Base-by-base conservation (phyloP, 805 yeast species). In the Saccharomyces jurei region DNA sequence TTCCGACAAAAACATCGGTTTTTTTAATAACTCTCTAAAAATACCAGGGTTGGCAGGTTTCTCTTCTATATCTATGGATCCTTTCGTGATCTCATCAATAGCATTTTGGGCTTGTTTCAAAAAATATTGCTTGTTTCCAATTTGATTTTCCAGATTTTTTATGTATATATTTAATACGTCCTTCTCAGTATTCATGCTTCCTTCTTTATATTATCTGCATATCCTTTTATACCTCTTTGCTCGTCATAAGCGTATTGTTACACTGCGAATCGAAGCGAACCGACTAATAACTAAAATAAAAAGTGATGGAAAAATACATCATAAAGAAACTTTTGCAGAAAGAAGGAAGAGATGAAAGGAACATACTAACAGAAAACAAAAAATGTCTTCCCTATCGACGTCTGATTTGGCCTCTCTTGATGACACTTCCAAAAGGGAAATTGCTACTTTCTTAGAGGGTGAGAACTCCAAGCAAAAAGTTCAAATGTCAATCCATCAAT, bases 381-480 rank as follows among this genome's bases (percentile, higher is more conserved):
- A 11, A 36, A 71, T 68, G 72, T 66, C 77, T 4, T 61, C 72
- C 48, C 61, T 76, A 53, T 70, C 73, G 50, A 75, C 75, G 58
- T 70, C 70, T 52, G 77, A 71, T 30, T 62, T 79, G 13, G 72
- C 76, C 6, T 67, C 64, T 54, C 71, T 84, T 31, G 95, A 89
- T 66, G 92, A 85, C 36, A 55, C 77, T 29, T 80, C 94, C 49
- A 83, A 86, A 69, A 79, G 82, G 65, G 96, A 89, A 58, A 82
- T 90, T 51, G 76, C 83, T 63, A 77, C 79, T 54, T 90, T 89
- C 74, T 75, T 90, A 50, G 95, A 89, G 67, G 74, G 85, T 13
- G 97, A 91, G 72, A 85, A 86, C 67, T 81, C 94, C 58, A 89
- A 87, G 74, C 84, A 92, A 54, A 89, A 89, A 73, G 88, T 91